Base-by-base conservation (phyloP, 2,329 filamentous ascomycete species). In the Phyllachora maydis region DNA sequence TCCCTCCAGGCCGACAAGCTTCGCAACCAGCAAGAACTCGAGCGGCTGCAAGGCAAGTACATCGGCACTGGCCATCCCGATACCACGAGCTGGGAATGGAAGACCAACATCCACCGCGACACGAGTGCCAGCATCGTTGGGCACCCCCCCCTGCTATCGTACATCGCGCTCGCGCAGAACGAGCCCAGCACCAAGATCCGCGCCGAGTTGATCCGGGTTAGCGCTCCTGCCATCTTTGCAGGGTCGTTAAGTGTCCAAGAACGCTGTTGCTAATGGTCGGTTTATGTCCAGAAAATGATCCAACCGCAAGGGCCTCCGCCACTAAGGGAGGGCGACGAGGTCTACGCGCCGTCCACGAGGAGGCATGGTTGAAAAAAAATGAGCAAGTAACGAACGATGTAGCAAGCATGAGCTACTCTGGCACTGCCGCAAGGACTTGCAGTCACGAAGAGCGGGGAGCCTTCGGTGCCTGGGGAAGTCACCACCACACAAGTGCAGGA, bases 31-130 rank as follows among this genome's bases (percentile, higher is more conserved):
- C 88, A 98, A 52, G 88, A 98, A 49, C 83, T 98, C 43, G 88
- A 98, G 52, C 74, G 82, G 33, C 76, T 95, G 11, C 88, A 98
- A 52, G 74, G 83, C 41, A 90, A 90, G 41, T 93, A 88, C 56
- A 64, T 98, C 40, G 88, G 88, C 36, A 95, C 88, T 4, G 88
- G 88, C 13, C 83, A 93, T 49, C 79, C 85, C 20, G 88, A 98
- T 54, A 95, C 85, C 9, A 91, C 82, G 14, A 90, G 81, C 48
- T 88, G 88, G 70, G 88, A 98, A 53, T 98, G 83, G 82, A 75
- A 75, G 23, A 83, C 77, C 29, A 98, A 95, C 54, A 85, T 95
- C 43, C 67, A 82, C 43, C 82, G 88, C 45, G 88, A 98, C 55
- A 90, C 75, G 12, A 83, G 85, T 44, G 68, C 82, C 11, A 82